Base-by-base conservation (phyloP, 345 rosid genomes). In the Laguncularia racemosa region DNA sequence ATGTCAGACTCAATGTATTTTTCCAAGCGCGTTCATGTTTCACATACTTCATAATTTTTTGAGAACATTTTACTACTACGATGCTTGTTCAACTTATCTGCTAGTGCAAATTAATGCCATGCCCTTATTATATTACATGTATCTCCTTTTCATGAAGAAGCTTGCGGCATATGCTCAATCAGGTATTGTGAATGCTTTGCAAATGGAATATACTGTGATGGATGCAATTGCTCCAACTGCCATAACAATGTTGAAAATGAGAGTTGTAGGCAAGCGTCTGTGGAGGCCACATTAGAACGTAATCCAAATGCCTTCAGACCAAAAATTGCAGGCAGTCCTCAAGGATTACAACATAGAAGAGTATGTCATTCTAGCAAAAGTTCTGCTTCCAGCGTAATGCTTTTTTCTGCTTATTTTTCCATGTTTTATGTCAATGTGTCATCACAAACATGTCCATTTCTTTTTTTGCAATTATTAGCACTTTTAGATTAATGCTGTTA, bases 151-250 rank as follows among this genome's bases (percentile, higher is more conserved):
- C 6, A 33, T 33, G 9, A 6, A 33, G 7, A 33, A 9, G 40
- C 40, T 33, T 33, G 11, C 9, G 40, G 40, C 40, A 33, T 9
- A 33, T 33, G 40, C 40, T 33, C 40, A 33, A 33, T 63, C 45
- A 91, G 98, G 87, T 88, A 88, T 65, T 88, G 98, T 43, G 95
- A 88, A 68, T 91, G 96, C 79, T 91, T 88, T 77, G 80, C 95
- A 46, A 72, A 86, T 16, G 92, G 96, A 44, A 64, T 73, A 44
- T 69, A 81, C 64, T 88, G 92, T 52, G 80, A 84, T 28, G 96
- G 90, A 55, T 85, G 98, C 74, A 82, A 91, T 53, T 91, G 98
- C 67, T 6, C 61, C 59, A 81, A 82, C 64, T 91, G 98, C 64
- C 77, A 72, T 13, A 88, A 91, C 74, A 85, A 91, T 64, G 74